Evolutionary conservation across 2,329 filamentous ascomycete genomes (phyloP).

Genomic region (Alternaria burnsii): DNA sequence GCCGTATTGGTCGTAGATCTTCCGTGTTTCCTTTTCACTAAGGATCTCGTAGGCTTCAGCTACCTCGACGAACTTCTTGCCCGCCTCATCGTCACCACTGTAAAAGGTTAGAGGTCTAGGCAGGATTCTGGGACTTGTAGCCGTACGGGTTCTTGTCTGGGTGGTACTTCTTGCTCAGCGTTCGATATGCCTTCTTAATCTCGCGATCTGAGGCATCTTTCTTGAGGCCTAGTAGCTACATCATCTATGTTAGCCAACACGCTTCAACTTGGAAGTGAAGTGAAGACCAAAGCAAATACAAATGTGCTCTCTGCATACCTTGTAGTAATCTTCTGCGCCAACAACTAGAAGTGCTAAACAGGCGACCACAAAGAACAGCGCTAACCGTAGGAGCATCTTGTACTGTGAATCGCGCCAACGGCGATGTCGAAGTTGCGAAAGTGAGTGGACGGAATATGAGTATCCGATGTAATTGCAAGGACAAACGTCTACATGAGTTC

Average conservation of each 20-base stretch:
- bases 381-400: conserved; percentile 56
- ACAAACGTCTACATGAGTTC: conserved; percentile 25
- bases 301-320: conserved; percentile 58
- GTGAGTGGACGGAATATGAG: conserved; percentile 28
- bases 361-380: conserved; percentile 54
- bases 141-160: conserved; percentile 96
- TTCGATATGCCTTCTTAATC: conserved; percentile 92
- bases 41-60: conserved; percentile 96
- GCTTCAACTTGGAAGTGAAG: conserved; percentile 1
- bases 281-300: neutral
- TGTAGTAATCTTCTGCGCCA: conserved; percentile 77
- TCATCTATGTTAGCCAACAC: conserved; percentile 22
- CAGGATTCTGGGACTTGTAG: conserved; percentile 18
- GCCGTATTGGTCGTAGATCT: conserved; percentile 93
- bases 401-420: conserved; percentile 27
- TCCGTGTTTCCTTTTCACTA: conserved; percentile 78
- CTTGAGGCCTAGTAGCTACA: conserved; percentile 80
- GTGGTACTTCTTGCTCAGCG: conserved; percentile 93
- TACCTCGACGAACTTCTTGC: conserved; percentile 91
- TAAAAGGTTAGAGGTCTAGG: conserved; percentile 17
- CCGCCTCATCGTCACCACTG: conserved; percentile 79
- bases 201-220: conserved; percentile 83
- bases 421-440: conserved; percentile 20
- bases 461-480: conserved; percentile 22
- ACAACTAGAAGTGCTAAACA: conserved; percentile 56